Conservation (phyloP, 2,329 filamentous ascomycete species). For the Macrophomina phaseolina region DNA sequence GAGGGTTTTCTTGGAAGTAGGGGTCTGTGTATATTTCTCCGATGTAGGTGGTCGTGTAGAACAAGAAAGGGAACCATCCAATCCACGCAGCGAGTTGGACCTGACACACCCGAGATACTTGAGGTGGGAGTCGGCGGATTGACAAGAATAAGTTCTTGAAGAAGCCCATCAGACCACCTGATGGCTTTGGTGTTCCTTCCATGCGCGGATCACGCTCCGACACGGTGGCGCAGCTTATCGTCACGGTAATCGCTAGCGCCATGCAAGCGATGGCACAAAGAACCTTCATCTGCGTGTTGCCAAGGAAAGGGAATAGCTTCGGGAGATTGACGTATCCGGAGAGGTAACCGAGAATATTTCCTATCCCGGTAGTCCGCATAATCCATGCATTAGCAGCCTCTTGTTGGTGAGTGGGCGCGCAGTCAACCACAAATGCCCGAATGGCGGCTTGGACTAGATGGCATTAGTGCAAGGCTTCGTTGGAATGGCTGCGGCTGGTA, state of each 20-base stretch:
- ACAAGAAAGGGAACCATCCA: constrained; percentile 93
- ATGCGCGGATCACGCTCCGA: constrained; percentile 80
- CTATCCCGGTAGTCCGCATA: constrained; percentile 81
- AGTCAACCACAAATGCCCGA: constrained; percentile 91
- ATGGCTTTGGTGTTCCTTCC: constrained; percentile 66
- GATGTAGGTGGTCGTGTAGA: constrained; percentile 93
- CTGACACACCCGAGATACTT: constrained; percentile 78
- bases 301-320: constrained; percentile 76
- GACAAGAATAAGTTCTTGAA: constrained; percentile 79
- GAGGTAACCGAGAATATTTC: constrained; percentile 89
- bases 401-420: constrained; percentile 89
- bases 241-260: constrained; percentile 70
- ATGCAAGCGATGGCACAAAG: constrained; percentile 85
- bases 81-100: constrained; percentile 78
- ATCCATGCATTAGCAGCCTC: constrained; percentile 95
- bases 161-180: constrained; percentile 74
- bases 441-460: constrained; percentile 81
- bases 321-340: constrained; percentile 85
- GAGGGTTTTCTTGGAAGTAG: constrained; percentile 74
- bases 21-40: constrained; percentile 92
- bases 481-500: constrained; percentile 26
- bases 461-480: background rate
- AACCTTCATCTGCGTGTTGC: constrained; percentile 89
- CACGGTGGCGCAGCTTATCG: constrained; percentile 72
- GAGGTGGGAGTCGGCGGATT: constrained; percentile 77